Evolutionary conservation across 805 yeast genomes (phyloP), one percentile per base, ranked within the genome.

Genomic region (Saturnispora gosingensis): DNA sequence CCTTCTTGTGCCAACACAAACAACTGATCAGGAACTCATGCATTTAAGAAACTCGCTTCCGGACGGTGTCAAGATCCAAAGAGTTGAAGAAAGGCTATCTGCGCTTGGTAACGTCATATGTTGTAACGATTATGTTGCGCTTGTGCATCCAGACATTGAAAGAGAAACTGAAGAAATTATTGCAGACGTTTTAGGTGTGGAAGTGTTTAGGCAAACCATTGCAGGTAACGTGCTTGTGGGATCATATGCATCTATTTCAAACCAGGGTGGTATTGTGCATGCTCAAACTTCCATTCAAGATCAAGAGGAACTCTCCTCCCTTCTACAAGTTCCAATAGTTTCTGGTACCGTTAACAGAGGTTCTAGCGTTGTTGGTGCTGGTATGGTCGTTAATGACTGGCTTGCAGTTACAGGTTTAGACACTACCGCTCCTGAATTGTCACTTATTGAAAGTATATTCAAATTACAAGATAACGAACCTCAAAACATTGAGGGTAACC

Each of bases 271-370:
- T 58, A 76, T 93, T 59, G 99, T 93, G 49, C 99, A 93, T 71
- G 97, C 99, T 39, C 96, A 88, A 69, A 95, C 99, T 42, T 82
- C 95, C 35, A 82, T 93, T 53, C 97, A 93, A 71, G 99, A 93
- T 69, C 99, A 93, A 74, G 99, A 93, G 74, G 99, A 93, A 73
- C 77, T 93, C 61, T 87, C 96, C 7, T 88, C 97, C 45, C 76
- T 93, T 67, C 77, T 93, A 63, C 99, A 93, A 73, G 96, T 93
- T 42, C 99, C 99, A 51, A 76, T 93, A 58, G 99, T 93, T 46
- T 99, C 99, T 6, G 99, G 99, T 70, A 90, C 97, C 39, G 90
- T 93, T 54, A 93, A 93, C 75, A 84, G 99, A 70, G 99, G 99
- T 71, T 88, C 97, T 28, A 72, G 96, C 4, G 97, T 91, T 47